Evolutionary conservation across 495 filamentous ascomycete genomes (phyloP).

Genomic region (Bryoglossum gracile): DNA sequence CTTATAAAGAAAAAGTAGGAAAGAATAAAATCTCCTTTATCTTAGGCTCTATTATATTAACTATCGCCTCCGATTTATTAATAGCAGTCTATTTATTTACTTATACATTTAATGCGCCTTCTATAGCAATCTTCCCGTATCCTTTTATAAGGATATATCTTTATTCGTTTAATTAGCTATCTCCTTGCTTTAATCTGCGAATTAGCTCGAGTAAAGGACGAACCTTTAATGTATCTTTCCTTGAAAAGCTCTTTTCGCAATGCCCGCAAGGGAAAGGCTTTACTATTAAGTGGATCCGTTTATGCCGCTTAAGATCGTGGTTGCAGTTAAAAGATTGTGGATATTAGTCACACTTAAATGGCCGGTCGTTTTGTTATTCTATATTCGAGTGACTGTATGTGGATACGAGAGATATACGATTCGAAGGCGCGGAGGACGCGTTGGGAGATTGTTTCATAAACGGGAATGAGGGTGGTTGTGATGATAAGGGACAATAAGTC

Average conservation of each 20-base stretch:
- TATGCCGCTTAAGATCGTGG: constrained; percentile 91
- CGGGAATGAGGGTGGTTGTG: constrained; percentile 49
- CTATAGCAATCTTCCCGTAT: constrained; percentile 45
- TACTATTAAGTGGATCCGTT: constrained; percentile 84
- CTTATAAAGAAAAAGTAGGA: too few relatives aligned
- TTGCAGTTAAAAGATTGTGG: constrained; percentile 90
- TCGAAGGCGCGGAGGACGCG: constrained; percentile 41
- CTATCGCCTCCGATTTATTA: not conserved
- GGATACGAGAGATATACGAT: constrained; percentile 45
- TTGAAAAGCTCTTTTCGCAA: constrained; percentile 90
- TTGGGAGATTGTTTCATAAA: constrained; percentile 52
- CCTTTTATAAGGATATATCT: constrained; percentile 88
- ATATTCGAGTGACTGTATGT: constrained; percentile 25
- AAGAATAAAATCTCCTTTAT: too few relatives aligned
- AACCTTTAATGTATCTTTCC: constrained; percentile 97
- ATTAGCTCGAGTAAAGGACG: not conserved
- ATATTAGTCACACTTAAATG: constrained; percentile 52
- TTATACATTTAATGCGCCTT: not conserved
- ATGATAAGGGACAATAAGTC: constrained; percentile 50
- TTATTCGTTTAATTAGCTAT: constrained; percentile 39
- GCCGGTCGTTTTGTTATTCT: not conserved
- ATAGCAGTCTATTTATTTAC: constrained; percentile 1
- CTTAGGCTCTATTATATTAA: too few relatives aligned
- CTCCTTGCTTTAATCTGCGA: not conserved
- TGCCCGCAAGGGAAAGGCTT: constrained; percentile 87